Evolutionary conservation across 2,329 filamentous ascomycete species (phyloP).

Genomic region (Huntiella bhutanensis): DNA sequence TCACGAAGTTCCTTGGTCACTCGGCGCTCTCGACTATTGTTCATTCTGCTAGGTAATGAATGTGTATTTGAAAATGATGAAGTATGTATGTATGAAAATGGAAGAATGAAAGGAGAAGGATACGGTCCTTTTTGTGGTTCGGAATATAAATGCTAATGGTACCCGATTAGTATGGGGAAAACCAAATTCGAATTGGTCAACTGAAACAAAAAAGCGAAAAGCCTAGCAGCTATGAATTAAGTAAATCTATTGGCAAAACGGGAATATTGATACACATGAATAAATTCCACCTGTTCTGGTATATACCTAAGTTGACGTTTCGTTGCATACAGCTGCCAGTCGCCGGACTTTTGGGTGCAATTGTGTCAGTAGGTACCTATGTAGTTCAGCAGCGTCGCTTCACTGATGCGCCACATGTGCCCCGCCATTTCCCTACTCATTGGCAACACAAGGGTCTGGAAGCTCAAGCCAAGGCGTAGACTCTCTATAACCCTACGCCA

Average conservation of each 20-base stretch:
- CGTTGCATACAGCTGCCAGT: not conserved
- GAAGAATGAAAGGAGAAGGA: no score
- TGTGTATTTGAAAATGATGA: no score
- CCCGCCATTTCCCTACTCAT: constrained; percentile 1
- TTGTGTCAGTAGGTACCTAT: not conserved
- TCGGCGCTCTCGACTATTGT: constrained; percentile 35
- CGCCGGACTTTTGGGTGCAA: not conserved
- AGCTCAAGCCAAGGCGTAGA: not conserved
- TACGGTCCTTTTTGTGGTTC: no score
- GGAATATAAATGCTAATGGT: not conserved
- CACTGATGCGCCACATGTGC: not conserved
- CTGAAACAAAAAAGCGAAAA: no score
- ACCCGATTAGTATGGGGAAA: not conserved
- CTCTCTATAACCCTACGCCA: not conserved
- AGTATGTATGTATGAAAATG: no score
- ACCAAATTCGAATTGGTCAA: no score
- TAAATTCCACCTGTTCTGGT: no score
- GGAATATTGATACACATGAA: no score
- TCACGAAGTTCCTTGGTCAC: constrained; percentile 62
- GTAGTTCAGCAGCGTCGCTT: no score
- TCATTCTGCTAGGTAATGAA: constrained; percentile 18
- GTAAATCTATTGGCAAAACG: no score
- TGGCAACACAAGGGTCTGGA: not conserved
- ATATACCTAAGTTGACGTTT: no score
- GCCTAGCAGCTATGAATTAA: no score